Evolutionary conservation across 805 yeast species (phyloP).

Genomic region (Kuraishia molischiana): DNA sequence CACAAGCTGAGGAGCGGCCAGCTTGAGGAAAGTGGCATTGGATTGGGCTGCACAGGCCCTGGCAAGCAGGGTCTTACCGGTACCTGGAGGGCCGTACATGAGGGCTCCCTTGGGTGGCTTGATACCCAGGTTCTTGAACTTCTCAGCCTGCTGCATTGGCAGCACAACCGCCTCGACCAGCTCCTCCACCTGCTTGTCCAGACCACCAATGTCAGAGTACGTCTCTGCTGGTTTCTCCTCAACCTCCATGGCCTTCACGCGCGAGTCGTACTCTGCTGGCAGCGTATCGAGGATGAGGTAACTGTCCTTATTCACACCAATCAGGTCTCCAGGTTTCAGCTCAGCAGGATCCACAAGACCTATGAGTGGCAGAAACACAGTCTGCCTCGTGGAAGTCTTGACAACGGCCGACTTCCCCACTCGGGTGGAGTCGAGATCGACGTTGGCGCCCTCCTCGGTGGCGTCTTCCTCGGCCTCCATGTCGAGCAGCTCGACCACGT

Average conservation of each 20-base stretch:
- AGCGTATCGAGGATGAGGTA: slow-evolving; percentile 86
- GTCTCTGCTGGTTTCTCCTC: slow-evolving; percentile 98
- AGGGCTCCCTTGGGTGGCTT: slow-evolving; percentile 98
- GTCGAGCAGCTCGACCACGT: slow-evolving; percentile 89
- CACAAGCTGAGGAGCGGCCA: slow-evolving; percentile 96
- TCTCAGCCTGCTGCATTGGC: slow-evolving; percentile 98
- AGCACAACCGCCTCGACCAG: slow-evolving; percentile 95
- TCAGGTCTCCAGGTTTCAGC: slow-evolving; percentile 95
- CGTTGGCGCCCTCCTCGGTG: slow-evolving; percentile 86
- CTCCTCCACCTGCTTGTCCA: slow-evolving; percentile 97
- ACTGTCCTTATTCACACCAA: slow-evolving; percentile 96
- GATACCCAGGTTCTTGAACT: slow-evolving; percentile 88
- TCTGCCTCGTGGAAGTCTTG: slow-evolving; percentile 95
- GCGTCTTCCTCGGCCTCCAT: slow-evolving; percentile 79
- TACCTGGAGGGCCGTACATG: slow-evolving; percentile 99
- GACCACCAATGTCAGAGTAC: slow-evolving; percentile 95
- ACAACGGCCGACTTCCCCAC: slow-evolving; percentile 97
- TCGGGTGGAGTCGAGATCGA: slow-evolving; percentile 84
- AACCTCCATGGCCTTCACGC: slow-evolving; percentile 98
- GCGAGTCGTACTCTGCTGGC: slow-evolving; percentile 94
- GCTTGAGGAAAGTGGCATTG: slow-evolving; percentile 89
- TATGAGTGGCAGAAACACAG: slow-evolving; percentile 90
- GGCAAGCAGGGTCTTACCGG: slow-evolving; percentile 94
- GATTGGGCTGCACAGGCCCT: slow-evolving; percentile 99
- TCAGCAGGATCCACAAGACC: slow-evolving; percentile 88